Evolutionary conservation across 202 grass and related monocot species (phyloP).

Genomic region (Brachypodium distachyon): DNA sequence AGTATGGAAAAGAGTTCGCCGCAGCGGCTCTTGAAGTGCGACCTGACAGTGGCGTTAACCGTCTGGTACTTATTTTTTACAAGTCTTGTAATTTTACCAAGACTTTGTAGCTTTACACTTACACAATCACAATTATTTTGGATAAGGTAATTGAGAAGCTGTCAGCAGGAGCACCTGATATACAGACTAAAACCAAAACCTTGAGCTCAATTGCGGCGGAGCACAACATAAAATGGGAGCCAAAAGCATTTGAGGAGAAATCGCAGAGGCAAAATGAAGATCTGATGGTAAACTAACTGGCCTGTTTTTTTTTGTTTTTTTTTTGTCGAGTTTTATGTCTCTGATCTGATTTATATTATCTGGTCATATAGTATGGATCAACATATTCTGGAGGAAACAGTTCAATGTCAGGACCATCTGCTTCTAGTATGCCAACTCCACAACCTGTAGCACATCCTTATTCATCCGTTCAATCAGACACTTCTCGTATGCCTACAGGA

Average conservation of each 20-base stretch:
- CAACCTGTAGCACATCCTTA: not conserved
- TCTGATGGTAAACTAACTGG: constrained; percentile 42
- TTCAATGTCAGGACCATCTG: constrained; percentile 25
- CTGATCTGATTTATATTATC: constrained; percentile 16
- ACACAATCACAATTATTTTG: constrained; percentile 1
- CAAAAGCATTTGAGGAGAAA: constrained; percentile 78
- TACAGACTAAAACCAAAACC: constrained; percentile 71
- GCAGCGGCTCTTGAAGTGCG: constrained; percentile 81
- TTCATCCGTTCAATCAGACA: constrained; percentile 11
- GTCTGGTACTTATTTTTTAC: constrained; percentile 43
- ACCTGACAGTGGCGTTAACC: constrained; percentile 77
- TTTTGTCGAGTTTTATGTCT: not conserved
- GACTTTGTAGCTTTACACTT: not conserved
- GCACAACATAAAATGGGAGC: constrained; percentile 80
- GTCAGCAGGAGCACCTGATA: constrained; percentile 81
- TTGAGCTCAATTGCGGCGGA: constrained; percentile 84
- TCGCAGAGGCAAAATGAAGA: constrained; percentile 61
- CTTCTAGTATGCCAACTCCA: constrained; percentile 32
- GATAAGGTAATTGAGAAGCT: constrained; percentile 83
- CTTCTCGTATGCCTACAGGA: not conserved
- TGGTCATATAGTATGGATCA: constrained; percentile 32
- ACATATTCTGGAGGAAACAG: constrained; percentile 34
- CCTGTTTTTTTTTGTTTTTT: not conserved
- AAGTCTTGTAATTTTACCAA: not conserved
- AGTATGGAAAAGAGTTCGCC: constrained; percentile 94